A percentile compares a stretch with the other conserved stretches of the same genome.
phyloP scores from a whole-genome alignment of 805 yeast genomes.

The Starmerella roubikii region DNA sequence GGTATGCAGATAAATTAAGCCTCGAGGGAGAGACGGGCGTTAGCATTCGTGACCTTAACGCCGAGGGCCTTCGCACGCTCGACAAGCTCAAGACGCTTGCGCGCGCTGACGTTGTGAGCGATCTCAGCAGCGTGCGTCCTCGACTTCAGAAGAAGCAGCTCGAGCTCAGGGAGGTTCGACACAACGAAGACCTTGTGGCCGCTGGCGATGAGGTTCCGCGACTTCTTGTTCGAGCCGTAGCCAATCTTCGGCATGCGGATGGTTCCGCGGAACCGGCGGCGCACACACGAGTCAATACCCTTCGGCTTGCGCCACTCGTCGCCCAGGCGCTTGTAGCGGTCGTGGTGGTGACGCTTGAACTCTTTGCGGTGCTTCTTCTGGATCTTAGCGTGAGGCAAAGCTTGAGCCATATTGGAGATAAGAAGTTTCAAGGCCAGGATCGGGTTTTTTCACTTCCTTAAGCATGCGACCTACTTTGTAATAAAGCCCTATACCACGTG shows the following conservation, averaged over 20 bases:
- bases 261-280: slow-evolving; percentile 98
- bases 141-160: slow-evolving; percentile 90
- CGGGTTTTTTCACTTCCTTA: background rate
- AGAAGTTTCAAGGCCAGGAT: background rate
- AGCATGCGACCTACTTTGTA: too few species aligned
- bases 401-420: slow-evolving; percentile 70
- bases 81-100: slow-evolving; percentile 92
- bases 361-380: slow-evolving; percentile 98
- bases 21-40: slow-evolving; percentile 96
- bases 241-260: slow-evolving; percentile 99
- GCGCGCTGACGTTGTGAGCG: slow-evolving; percentile 96
- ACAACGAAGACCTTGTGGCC: slow-evolving; percentile 97
- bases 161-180: slow-evolving; percentile 85
- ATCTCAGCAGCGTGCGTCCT: slow-evolving; percentile 99
- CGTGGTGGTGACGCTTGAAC: slow-evolving; percentile 99
- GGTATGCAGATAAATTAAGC: slow-evolving; percentile 43
- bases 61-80: slow-evolving; percentile 97
- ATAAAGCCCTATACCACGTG: background rate
- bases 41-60: slow-evolving; percentile 97
- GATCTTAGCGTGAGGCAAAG: slow-evolving; percentile 97
- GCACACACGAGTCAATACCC: slow-evolving; percentile 99
- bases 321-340: slow-evolving; percentile 95
- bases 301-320: slow-evolving; percentile 99
- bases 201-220: slow-evolving; percentile 88
- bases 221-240: slow-evolving; percentile 99